Base-by-base conservation (phyloP, 257 asterid genomes). In the Gentiana dahurica region DNA sequence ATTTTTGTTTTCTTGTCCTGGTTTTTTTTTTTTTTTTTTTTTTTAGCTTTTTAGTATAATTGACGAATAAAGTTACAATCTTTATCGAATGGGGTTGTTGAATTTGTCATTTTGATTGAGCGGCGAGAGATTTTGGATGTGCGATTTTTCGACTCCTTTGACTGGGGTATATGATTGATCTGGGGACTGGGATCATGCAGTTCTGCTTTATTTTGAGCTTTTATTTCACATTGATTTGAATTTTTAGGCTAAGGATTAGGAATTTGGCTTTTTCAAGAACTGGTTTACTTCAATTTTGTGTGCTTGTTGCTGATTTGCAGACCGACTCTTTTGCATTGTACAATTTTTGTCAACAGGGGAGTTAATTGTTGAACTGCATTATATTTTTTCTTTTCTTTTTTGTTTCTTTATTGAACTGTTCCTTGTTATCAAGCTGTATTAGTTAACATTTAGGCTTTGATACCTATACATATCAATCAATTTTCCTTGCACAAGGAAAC, bases 11-110 rank as follows among this genome's bases (percentile, higher is more conserved):
- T 57, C 61, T 57, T 52, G 54, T 11, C 12, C 44, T n/a, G 36
- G 64, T 45, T 51, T 58, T 36, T 45, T 51, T 58, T 36, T 45
- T 51, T 58, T 36, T 45, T 51, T 58, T 36, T n/a, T n/a, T n/a
- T 61, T 36, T 10, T 33, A 39, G 13, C 9, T 9, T 50, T 58
- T 32, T 12, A 12, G 4, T 12, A 0, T 62, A 54, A 51, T 37
- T 39, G 24, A 6, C 8, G n/a, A 33, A 9, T 44, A 15, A 35
- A 45, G 9, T 53, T 36, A 8, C 53, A 51, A 44, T 49, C 61
- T 24, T 35, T 36, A 15, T 34, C 3, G 24, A 50, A 39, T 11
- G 50, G 62, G 38, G 44, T 10, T 41, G 0, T 6, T 33, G 0
- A 4, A 36, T 46, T 1, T 51, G 12, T 4, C 33, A 32, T 62